These are phyloP conservation scores for Fulvia fulva DNA, from an alignment of 2,329 filamentous ascomycete genomes.

Conservation along the genomic window DNA sequence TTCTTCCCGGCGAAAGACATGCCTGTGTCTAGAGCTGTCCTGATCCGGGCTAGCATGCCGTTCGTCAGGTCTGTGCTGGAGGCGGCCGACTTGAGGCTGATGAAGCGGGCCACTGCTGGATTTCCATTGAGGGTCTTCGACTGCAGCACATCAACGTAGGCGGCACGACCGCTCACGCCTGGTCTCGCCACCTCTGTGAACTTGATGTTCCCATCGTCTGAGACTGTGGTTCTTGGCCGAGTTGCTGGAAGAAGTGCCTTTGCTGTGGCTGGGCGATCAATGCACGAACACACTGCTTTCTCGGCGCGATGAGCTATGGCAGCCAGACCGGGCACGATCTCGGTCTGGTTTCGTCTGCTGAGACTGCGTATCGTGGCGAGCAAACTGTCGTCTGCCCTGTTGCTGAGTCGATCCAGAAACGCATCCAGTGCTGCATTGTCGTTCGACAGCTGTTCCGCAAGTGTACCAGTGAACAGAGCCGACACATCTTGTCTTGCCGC, in stretches of 20 bases:
- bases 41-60: neutral
- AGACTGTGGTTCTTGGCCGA: neutral
- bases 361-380: neutral
- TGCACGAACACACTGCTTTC: neutral
- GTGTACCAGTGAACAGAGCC: conserved; percentile 62
- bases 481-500: conserved; percentile 71
- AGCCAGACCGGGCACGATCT: neutral
- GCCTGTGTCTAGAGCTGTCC: neutral
- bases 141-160: neutral
- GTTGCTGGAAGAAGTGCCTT: neutral
- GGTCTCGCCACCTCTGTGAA: neutral
- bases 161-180: neutral
- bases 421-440: neutral
- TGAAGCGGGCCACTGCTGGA: neutral
- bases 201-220: neutral
- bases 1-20: conserved; percentile 63
- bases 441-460: neutral
- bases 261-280: neutral
- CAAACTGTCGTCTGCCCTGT: neutral
- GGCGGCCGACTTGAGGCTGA: neutral
- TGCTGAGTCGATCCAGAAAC: neutral
- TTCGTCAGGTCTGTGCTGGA: neutral
- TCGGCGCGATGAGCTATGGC: neutral
- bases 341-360: neutral
- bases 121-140: neutral